Percentiles rank a stretch among this genome's conserved stretches.
Evolutionary conservation across 306 rosid genomes (phyloP).

Genomic region (Prunus davidiana): DNA sequence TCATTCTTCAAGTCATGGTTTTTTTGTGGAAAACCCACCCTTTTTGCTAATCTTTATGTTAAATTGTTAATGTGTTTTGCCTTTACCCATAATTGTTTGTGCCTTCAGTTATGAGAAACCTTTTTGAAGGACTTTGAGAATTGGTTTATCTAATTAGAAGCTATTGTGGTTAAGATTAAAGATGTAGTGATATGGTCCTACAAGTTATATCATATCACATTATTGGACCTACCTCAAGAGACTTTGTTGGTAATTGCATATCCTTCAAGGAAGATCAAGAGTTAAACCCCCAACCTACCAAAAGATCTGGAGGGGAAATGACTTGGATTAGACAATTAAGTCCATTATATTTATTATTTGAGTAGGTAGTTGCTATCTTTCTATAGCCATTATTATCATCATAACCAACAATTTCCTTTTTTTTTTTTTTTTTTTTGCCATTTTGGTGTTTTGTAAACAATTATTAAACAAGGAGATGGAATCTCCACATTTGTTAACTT

Average conservation of each 20-base stretch:
- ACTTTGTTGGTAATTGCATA: slow-evolving; percentile 27
- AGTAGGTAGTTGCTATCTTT: neutral
- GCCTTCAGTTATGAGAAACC: neutral
- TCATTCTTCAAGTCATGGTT: neutral
- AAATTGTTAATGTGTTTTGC: neutral
- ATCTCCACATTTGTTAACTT: neutral
- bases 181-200: neutral
- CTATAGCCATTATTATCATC: neutral
- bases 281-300: slow-evolving; percentile 14
- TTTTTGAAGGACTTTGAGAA: neutral
- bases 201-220: neutral
- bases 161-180: neutral
- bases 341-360: neutral
- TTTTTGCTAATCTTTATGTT: neutral
- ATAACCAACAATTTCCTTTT: neutral
- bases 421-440: too few relatives aligned
- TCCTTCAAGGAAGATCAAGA: slow-evolving; percentile 25
- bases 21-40: neutral
- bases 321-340: neutral
- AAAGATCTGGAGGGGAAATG: neutral
- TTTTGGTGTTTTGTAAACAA: neutral
- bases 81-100: neutral
- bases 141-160: neutral
- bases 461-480: neutral
- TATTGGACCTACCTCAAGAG: slow-evolving; percentile 38